These are phyloP conservation scores for Metschnikowia santaceciliae DNA, from an alignment of 805 yeast species.

Conservation along the genomic window DNA sequence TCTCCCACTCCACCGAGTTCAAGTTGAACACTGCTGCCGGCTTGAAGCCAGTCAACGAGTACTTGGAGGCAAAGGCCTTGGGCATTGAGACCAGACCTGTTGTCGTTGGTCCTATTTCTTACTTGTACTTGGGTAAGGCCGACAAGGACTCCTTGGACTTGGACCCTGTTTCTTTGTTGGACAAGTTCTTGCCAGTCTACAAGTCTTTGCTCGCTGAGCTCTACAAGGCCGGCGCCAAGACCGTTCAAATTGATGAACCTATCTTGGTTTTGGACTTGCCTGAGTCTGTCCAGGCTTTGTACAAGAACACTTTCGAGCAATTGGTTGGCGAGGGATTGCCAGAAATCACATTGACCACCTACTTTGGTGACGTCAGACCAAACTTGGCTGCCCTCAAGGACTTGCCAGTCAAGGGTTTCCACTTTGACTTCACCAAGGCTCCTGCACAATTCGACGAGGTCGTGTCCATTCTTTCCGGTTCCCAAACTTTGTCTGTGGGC, in stretches of 20 bases:
- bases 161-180: constrained; percentile 86
- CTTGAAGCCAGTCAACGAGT: constrained; percentile 95
- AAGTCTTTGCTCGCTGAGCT: constrained; percentile 83
- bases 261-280: constrained; percentile 91
- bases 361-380: constrained; percentile 98
- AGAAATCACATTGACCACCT: constrained; percentile 79
- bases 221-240: constrained; percentile 89
- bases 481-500: constrained; percentile 91
- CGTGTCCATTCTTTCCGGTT: constrained; percentile 55
- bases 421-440: constrained; percentile 92
- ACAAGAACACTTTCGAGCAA: constrained; percentile 80
- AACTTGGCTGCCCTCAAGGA: constrained; percentile 85
- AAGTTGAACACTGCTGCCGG: constrained; percentile 74
- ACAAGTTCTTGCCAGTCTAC: constrained; percentile 90
- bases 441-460: constrained; percentile 94
- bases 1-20: constrained; percentile 91
- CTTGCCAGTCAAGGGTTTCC: constrained; percentile 92
- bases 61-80: constrained; percentile 92
- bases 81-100: constrained; percentile 99
- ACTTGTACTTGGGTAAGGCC: constrained; percentile 92
- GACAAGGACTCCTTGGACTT: constrained; percentile 96
- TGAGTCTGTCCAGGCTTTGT: constrained; percentile 76
- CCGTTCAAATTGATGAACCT: constrained; percentile 98
- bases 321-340: constrained; percentile 67
- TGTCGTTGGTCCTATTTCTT: constrained; percentile 93